phyloP scores from a whole-genome alignment of 176 grass and related monocot genomes.

The Aegilops bicornis region DNA sequence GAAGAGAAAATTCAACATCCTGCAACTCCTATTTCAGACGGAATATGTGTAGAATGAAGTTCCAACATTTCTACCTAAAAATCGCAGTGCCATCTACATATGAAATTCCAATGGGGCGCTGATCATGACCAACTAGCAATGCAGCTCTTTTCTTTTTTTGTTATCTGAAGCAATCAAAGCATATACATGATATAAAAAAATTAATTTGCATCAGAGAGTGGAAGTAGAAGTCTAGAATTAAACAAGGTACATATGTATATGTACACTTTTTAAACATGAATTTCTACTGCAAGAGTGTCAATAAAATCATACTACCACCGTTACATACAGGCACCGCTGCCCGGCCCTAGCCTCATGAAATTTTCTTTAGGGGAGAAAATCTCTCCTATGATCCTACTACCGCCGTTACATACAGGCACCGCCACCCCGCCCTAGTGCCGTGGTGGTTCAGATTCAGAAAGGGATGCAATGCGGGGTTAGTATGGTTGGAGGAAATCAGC shows the following conservation, averaged over 20 bases:
- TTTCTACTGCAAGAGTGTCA: not conserved
- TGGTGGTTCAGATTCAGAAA: not conserved
- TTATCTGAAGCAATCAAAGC: not conserved
- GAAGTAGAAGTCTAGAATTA: not conserved
- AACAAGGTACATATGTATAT: not conserved
- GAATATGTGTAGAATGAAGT: constrained; percentile 7
- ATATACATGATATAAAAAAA: not conserved
- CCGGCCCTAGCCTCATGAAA: not conserved
- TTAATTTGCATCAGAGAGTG: not conserved
- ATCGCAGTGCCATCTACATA: constrained; percentile 93
- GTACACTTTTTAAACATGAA: not conserved
- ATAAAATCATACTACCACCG: not conserved
- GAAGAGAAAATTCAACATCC: too few relatives aligned
- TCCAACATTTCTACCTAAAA: constrained; percentile 59
- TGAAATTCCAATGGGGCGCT: constrained; percentile 87
- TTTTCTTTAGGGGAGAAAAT: not conserved
- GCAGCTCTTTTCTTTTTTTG: constrained; percentile 57
- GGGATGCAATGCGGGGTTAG: constrained; percentile 8
- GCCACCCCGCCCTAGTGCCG: not conserved
- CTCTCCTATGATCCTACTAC: constrained; percentile 14
- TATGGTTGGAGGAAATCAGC: constrained; percentile 71
- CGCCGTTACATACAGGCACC: constrained; percentile 18
- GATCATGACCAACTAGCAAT: constrained; percentile 55
- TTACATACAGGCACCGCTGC: constrained; percentile 32
- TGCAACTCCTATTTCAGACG: too few relatives aligned